phyloP scores from a whole-genome alignment of 2,329 filamentous ascomycete species.

The Aotearoamyces nothofagi region DNA sequence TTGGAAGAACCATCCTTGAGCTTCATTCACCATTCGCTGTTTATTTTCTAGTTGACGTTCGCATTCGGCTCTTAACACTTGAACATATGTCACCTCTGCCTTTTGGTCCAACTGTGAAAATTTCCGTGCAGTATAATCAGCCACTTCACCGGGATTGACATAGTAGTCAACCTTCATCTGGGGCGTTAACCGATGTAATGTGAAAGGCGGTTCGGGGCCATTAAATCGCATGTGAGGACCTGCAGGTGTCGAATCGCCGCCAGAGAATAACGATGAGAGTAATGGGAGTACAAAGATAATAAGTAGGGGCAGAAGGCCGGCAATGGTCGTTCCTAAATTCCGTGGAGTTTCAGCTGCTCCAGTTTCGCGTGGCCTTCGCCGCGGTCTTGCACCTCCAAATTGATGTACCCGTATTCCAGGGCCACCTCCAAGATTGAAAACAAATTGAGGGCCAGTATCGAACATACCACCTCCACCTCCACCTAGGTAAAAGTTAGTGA shows the following conservation, averaged over 20 bases:
- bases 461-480: conserved; percentile 39
- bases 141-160: conserved; percentile 65
- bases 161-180: conserved; percentile 69
- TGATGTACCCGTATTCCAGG: conserved; percentile 90
- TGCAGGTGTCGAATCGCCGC: conserved; percentile 31
- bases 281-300: conserved; percentile 79
- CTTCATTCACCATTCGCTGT: conserved; percentile 44
- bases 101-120: conserved; percentile 60
- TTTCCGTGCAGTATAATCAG: conserved; percentile 52
- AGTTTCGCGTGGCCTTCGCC: conserved; percentile 56
- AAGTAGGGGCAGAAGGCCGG: conserved; percentile 74
- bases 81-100: conserved; percentile 62
- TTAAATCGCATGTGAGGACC: conserved; percentile 69
- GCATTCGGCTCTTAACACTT: conserved; percentile 54
- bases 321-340: conserved; percentile 35
- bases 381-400: conserved; percentile 69
- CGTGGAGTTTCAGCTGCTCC: conserved; percentile 35
- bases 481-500: conserved; percentile 9
- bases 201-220: conserved; percentile 52
- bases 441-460: conserved; percentile 72
- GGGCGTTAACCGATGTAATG: conserved; percentile 54
- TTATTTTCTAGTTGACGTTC: conserved; percentile 49
- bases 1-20: conserved; percentile 54
- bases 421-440: conserved; percentile 88
- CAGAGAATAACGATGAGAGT: conserved; percentile 63